phyloP scores from a whole-genome alignment of 2,329 filamentous ascomycete genomes.

The Diplodia seriata region DNA sequence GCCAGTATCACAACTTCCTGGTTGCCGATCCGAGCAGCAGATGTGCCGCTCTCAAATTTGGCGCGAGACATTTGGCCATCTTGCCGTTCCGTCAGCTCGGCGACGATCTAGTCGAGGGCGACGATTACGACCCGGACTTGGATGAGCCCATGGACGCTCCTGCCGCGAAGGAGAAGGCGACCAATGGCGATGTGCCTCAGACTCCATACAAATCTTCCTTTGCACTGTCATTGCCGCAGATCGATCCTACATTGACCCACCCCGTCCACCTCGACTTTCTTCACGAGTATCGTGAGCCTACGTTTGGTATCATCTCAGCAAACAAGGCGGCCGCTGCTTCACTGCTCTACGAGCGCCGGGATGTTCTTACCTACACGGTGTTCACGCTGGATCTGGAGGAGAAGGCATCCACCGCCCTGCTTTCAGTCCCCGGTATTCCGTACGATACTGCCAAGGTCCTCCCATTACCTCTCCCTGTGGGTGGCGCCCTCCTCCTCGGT shows the following conservation, averaged over 20 bases:
- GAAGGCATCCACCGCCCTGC: constrained; percentile 87
- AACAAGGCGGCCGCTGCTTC: constrained; percentile 75
- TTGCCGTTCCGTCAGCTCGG: constrained; percentile 86
- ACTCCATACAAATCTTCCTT: constrained; percentile 91
- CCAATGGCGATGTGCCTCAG: constrained; percentile 47
- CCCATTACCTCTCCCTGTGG: constrained; percentile 82
- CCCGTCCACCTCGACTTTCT: constrained; percentile 92
- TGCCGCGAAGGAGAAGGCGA: constrained; percentile 40
- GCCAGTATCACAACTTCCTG: constrained; percentile 79
- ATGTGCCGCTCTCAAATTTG: constrained; percentile 95
- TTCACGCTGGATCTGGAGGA: constrained; percentile 95
- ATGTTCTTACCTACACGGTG: constrained; percentile 88
- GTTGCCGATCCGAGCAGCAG: constrained; percentile 89
- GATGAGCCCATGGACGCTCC: constrained; percentile 60
- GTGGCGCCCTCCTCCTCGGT: constrained; percentile 85
- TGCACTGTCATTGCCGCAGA: constrained; percentile 84
- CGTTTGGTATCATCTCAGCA: constrained; percentile 91
- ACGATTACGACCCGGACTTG: constrained; percentile 85
- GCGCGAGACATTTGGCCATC: constrained; percentile 85
- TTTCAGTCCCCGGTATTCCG: constrained; percentile 84
- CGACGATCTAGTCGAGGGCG: constrained; percentile 83
- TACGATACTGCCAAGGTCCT: constrained; percentile 86
- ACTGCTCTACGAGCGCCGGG: constrained; percentile 76
- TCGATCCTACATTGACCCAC: constrained; percentile 86
- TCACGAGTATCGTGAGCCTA: constrained; percentile 96